A percentile compares a stretch with the other conserved stretches of the same genome.
Evolutionary conservation across 352 stramenopile genomes (phyloP).

Genomic region (Globisporangium canariense): DNA sequence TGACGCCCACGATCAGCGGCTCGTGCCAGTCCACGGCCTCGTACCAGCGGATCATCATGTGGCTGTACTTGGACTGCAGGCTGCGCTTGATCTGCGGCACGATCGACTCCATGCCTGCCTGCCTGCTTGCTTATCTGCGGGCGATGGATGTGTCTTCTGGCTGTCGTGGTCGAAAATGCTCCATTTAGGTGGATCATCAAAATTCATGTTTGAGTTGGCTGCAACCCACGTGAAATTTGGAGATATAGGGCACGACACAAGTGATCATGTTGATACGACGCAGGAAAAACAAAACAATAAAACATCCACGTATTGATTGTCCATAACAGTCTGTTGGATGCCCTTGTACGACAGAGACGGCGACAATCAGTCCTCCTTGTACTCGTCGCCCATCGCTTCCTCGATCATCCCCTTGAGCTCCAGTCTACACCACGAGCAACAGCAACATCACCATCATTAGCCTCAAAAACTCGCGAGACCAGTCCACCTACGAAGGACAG

Average conservation of each 20-base stretch:
- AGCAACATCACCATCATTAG: background rate
- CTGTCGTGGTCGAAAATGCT: too few relatives aligned
- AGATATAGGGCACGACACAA: too few relatives aligned
- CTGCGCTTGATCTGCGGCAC: conserved; percentile 63
- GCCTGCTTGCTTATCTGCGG: background rate
- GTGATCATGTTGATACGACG: too few relatives aligned
- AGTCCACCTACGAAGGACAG: background rate
- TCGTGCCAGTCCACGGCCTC: conserved; percentile 80
- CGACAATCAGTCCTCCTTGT: conserved; percentile 74
- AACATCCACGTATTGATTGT: too few relatives aligned
- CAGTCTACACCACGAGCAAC: conserved; percentile 28
- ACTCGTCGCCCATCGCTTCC: conserved; percentile 85
- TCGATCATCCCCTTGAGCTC: conserved; percentile 90
- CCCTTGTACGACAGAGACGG: too few relatives aligned
- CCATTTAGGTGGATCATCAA: too few relatives aligned
- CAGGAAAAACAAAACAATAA: too few relatives aligned
- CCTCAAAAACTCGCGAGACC: background rate
- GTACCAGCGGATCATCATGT: conserved; percentile 80
- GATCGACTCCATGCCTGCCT: conserved; percentile 48
- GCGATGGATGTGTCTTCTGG: background rate
- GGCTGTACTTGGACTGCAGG: conserved; percentile 65
- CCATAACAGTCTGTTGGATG: too few relatives aligned
- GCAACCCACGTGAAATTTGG: too few relatives aligned
- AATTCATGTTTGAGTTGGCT: too few relatives aligned
- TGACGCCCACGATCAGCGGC: conserved; percentile 57